These are phyloP conservation scores for Kwoniella shandongensis DNA, from an alignment of 768 basidiomycete genomes.

Conservation along the genomic window DNA sequence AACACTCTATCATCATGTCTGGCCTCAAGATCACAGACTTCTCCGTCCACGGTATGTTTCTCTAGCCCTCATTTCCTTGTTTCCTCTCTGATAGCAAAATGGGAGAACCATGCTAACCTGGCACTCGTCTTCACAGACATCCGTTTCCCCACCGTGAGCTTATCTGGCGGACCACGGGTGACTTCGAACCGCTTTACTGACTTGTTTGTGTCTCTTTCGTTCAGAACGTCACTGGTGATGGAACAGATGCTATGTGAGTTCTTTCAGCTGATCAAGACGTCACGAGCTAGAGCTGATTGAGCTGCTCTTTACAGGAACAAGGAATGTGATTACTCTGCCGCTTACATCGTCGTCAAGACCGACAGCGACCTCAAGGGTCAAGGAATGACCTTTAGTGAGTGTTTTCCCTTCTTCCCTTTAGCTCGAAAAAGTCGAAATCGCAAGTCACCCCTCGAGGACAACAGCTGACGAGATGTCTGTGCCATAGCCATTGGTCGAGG, in stretches of 20 bases:
- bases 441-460: no score
- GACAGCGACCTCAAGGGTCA: slow-evolving; percentile 72
- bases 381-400: slow-evolving; percentile 53
- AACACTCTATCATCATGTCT: slow-evolving; percentile 30
- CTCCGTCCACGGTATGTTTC: slow-evolving; percentile 50
- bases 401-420: background rate
- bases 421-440: no score
- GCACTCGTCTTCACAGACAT: slow-evolving; percentile 73
- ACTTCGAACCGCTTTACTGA: background rate
- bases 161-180: background rate
- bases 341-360: slow-evolving; percentile 79
- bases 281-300: background rate
- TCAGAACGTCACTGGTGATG: slow-evolving; percentile 77
- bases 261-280: background rate
- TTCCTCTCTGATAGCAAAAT: no score
- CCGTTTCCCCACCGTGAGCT: slow-evolving; percentile 72
- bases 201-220: background rate
- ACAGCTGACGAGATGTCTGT: slow-evolving; percentile 2
- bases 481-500: slow-evolving; percentile 61
- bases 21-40: slow-evolving; percentile 48
- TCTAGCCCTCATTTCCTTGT: background rate
- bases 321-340: slow-evolving; percentile 93
- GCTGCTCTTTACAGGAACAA: slow-evolving; percentile 66
- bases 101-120: no score
- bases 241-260: slow-evolving; percentile 84